A percentile compares a stretch with the other conserved stretches of the same genome.
phyloP scores from a whole-genome alignment of 2,329 filamentous ascomycete genomes.

The Didymella keratinophila region DNA sequence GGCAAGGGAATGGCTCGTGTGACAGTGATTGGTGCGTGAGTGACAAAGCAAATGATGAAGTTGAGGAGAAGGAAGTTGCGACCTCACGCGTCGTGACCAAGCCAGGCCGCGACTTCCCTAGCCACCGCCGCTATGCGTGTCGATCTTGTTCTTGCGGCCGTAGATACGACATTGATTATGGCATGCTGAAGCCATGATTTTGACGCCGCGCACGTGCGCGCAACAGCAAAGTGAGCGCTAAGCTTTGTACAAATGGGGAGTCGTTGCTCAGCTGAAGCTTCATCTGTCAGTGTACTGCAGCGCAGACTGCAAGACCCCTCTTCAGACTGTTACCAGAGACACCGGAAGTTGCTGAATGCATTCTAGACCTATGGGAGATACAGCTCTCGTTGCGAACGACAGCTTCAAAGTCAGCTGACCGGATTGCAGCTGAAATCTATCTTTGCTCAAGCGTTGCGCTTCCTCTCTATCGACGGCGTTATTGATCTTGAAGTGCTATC shows the following conservation, averaged over 20 bases:
- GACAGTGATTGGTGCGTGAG: constrained; percentile 10
- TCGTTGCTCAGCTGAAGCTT: neutral
- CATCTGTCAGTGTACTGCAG: neutral
- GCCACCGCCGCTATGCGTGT: neutral
- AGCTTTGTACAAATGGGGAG: neutral
- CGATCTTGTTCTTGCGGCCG: neutral
- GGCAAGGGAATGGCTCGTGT: constrained; percentile 1
- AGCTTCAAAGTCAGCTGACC: too few relatives aligned
- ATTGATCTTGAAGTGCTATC: constrained; percentile 29
- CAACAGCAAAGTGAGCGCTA: neutral
- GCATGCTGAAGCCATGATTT: neutral
- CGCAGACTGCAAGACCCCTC: neutral
- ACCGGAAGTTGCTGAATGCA: neutral
- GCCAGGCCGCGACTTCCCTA: neutral
- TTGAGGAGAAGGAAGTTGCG: constrained; percentile 33
- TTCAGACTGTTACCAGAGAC: neutral
- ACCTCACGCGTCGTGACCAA: neutral
- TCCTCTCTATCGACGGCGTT: constrained; percentile 37
- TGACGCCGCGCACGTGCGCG: neutral
- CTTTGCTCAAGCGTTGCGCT: constrained; percentile 35
- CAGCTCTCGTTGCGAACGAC: neutral
- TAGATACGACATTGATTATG: neutral
- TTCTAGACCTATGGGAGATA: neutral
- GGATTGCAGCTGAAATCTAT: neutral
- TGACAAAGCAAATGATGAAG: constrained; percentile 25